Conservation (phyloP, 139 green algal species). For the Volvox africanus region DNA sequence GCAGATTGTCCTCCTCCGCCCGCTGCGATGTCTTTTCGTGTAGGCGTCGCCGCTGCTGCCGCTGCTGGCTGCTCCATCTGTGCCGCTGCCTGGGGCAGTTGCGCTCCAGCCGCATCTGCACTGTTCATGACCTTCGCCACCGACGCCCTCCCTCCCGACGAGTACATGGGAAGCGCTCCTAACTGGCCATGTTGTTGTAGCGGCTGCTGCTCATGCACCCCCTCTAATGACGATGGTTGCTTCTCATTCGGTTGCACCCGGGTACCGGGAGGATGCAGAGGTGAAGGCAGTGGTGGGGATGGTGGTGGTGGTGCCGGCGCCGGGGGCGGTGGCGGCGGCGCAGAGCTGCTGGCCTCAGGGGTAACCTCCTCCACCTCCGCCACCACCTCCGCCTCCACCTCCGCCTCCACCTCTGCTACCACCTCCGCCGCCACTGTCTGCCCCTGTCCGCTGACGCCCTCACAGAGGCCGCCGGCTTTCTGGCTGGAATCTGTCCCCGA, state of each 20-base stretch:
- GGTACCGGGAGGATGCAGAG: background rate
- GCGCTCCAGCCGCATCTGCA: conserved; percentile 6
- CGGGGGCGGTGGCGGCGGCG: background rate
- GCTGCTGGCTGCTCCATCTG: background rate
- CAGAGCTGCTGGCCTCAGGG: background rate
- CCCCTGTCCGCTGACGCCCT: background rate
- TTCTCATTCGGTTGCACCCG: background rate
- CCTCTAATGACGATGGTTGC: too few species aligned
- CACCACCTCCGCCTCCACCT: too few species aligned
- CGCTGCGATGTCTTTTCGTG: background rate
- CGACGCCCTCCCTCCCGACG: conserved; percentile 12
- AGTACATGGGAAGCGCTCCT: background rate
- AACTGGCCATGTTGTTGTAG: too few species aligned
- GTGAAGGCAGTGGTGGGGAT: background rate
- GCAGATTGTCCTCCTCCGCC: background rate
- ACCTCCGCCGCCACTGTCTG: background rate
- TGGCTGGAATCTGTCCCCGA: too few species aligned
- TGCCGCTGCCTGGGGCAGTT: background rate
- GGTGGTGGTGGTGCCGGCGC: background rate
- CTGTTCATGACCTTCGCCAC: background rate
- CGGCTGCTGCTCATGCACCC: background rate
- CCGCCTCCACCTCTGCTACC: too few species aligned
- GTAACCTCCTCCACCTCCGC: too few species aligned
- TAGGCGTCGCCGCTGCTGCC: background rate
- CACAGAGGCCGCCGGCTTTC: too few species aligned